Evolutionary conservation across 2,329 filamentous ascomycete genomes (phyloP), one percentile per base, ranked within the genome.

Genomic region (Clarireedia hainanense): DNA sequence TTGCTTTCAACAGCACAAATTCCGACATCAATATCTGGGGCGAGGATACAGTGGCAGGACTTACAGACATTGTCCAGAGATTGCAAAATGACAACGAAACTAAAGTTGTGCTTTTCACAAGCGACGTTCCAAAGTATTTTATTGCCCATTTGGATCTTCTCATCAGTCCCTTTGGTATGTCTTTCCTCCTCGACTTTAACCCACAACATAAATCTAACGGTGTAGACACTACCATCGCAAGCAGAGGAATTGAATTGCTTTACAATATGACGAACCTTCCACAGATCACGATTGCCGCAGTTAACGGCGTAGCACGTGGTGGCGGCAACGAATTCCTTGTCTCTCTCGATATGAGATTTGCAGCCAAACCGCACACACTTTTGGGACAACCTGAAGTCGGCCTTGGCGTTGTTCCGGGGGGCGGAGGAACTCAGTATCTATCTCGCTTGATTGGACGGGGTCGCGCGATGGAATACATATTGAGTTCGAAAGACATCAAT

Each of bases 261-360:
- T 45, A 20, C 42, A 24, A 45, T n/a, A 45, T 45, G 42, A 45
- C 17, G 5, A 45, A 23, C 46, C 46, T 48, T 48, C 10, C 20
- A n/a, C 23, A 26, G 10, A 59, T 59, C 43, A 55, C 55, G 26
- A 47, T 60, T 23, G 56, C 45, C 7, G 52, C 55, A 42, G 52
- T 58, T 14, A 53, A 58, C 14, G 52, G 56, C 17, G 49, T 36
- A 23, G 34, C 56, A 4, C 39, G 30, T 24, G 56, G 58, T 6
- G 56, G 48, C 6, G 56, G 58, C 2, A 46, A 60, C 37, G 58
- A 60, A 26, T 36, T 53, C 17, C 9, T 37, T 5, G 42, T 53
- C 24, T 46, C 40, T 23, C 56, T 58, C 48, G 56, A 60, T 20
- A 58, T 60, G 58, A 40, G 58, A 10, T 60, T 60, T 17, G 58